phyloP scores from a whole-genome alignment of 495 filamentous ascomycete genomes.

The Hypoxylon rickii region DNA sequence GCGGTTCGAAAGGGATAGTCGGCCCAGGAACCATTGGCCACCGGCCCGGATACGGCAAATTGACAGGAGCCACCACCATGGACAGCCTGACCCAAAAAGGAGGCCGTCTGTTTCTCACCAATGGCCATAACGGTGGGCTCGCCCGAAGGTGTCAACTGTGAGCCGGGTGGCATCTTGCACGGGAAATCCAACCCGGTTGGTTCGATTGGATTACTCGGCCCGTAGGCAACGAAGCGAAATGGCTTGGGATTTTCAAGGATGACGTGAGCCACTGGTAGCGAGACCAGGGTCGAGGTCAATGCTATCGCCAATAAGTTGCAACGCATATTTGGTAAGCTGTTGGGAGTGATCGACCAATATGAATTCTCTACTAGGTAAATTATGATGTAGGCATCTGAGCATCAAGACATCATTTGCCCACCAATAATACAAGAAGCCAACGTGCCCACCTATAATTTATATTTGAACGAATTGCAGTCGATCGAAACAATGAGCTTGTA shows the following conservation, averaged over 20 bases:
- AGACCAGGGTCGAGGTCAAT: not conserved
- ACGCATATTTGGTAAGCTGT: not conserved
- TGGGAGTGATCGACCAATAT: too few species aligned
- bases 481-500: too few species aligned
- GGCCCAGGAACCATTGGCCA: constrained; percentile 55
- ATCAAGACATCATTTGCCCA: too few species aligned
- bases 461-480: too few species aligned
- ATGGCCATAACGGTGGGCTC: constrained; percentile 49
- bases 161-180: constrained; percentile 63
- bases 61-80: constrained; percentile 92
- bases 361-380: too few species aligned
- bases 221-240: constrained; percentile 28
- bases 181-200: constrained; percentile 70
- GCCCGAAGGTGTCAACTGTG: constrained; percentile 43
- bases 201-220: constrained; percentile 23
- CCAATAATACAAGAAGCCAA: too few species aligned
- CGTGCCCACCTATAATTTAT: too few species aligned
- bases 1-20: constrained; percentile 56
- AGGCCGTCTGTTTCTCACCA: constrained; percentile 57
- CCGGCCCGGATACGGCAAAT: constrained; percentile 63
- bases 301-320: not conserved
- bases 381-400: too few species aligned
- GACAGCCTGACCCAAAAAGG: constrained; percentile 64
- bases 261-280: constrained; percentile 20
- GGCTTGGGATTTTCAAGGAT: constrained; percentile 29